Base-by-base conservation (phyloP, 495 filamentous ascomycete species). In the Aspergillus olivimuriae region DNA sequence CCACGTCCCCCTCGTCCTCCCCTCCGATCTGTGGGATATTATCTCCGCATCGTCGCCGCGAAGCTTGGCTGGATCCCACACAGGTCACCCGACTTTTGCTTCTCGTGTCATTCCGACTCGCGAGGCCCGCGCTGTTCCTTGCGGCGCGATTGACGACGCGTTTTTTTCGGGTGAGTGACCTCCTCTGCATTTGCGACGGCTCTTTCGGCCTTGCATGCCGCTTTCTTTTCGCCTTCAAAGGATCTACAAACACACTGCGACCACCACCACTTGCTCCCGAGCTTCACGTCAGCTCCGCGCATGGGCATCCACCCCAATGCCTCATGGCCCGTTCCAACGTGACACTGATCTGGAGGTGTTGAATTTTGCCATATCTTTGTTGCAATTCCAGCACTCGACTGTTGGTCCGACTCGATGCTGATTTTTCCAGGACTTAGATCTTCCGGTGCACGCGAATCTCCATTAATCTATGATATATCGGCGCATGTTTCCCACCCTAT, bases 391-490 rank as follows among this genome's bases (percentile, higher is more conserved):
- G n/a, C n/a, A n/a, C n/a, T n/a, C n/a, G n/a, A n/a, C n/a, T n/a
- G n/a, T n/a, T n/a, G n/a, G n/a, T n/a, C n/a, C n/a, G n/a, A n/a
- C n/a, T n/a, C n/a, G n/a, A n/a, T n/a, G n/a, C n/a, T n/a, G n/a
- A n/a, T n/a, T n/a, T n/a, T 5, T 28, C 24, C 24, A 5, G 24
- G 24, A 11, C 24, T 11, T 28, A 28, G 6, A 28, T 23, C 20
- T 30, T 9, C 23, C 22, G 18, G 20, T 28, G 11, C 38, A 16
- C 18, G 18, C 11, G 11, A 4, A 34, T 30, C 21, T 17, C 18
- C 8, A 31, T 34, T 48, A 50, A 49, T 52, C 41, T 57, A 58
- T 53, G 54, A 54, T 60, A 56, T 52, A 56, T 51, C 51, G 53
- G 48, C 55, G 57, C 61, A 59, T 57, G 45, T 46, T 35, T 28